Percentiles rank a stretch among this genome's conserved stretches.
These are phyloP conservation scores for Venturia carpophila DNA, from an alignment of 2,329 filamentous ascomycete genomes.

Conservation along the genomic window DNA sequence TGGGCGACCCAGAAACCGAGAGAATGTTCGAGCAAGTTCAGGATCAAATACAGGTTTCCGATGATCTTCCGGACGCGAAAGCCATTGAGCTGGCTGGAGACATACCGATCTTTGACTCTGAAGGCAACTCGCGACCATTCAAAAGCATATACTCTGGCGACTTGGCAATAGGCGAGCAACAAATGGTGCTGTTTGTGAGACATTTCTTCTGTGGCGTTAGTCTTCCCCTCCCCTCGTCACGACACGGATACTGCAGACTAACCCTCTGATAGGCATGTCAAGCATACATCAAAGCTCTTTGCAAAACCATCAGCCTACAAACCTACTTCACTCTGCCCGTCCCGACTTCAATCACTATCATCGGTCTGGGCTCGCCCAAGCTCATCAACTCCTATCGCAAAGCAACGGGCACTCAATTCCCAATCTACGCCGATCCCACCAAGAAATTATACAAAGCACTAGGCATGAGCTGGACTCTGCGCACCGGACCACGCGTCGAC, in stretches of 20 bases:
- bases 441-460: slow-evolving; percentile 58
- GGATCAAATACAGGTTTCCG: slow-evolving; percentile 10
- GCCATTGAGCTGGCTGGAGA: slow-evolving; percentile 4
- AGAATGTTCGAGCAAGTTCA: slow-evolving; percentile 7
- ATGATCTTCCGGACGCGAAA: background rate
- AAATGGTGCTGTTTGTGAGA: slow-evolving; percentile 65
- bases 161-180: slow-evolving; percentile 33
- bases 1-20: background rate
- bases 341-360: slow-evolving; percentile 56
- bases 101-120: slow-evolving; percentile 30
- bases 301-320: slow-evolving; percentile 46
- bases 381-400: slow-evolving; percentile 60
- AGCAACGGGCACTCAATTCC: slow-evolving; percentile 57
- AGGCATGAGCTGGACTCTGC: slow-evolving; percentile 59
- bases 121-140: slow-evolving; percentile 31
- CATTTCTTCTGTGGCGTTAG: slow-evolving; percentile 75
- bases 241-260: slow-evolving; percentile 20
- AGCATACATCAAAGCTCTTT: slow-evolving; percentile 61
- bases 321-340: slow-evolving; percentile 41
- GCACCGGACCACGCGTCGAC: slow-evolving; percentile 40
- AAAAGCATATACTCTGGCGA: slow-evolving; percentile 31
- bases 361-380: slow-evolving; percentile 63
- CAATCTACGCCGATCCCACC: slow-evolving; percentile 70
- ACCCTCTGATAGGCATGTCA: slow-evolving; percentile 57
- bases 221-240: background rate